phyloP scores from a whole-genome alignment of 2,329 filamentous ascomycete genomes.

The Pezicula carpinea region DNA sequence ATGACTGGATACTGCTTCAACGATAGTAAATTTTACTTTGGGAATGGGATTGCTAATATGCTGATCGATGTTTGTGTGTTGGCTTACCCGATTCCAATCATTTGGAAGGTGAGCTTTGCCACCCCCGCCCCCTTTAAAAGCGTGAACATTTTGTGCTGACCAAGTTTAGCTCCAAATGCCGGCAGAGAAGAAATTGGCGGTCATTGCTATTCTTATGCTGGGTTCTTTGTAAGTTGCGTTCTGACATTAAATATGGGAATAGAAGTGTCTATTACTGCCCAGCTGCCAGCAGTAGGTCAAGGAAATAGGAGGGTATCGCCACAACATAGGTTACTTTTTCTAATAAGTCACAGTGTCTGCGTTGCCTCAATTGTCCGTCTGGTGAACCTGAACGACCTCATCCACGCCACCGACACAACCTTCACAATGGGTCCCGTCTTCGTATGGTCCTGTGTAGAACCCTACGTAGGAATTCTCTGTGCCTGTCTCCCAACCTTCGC shows the following conservation, averaged over 20 bases:
- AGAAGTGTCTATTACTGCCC: too few relatives aligned
- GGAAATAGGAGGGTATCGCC: too few relatives aligned
- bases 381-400: constrained; percentile 22
- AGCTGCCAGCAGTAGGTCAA: too few relatives aligned
- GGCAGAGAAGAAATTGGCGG: constrained; percentile 22
- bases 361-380: constrained; percentile 27
- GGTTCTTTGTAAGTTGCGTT: constrained; percentile 25
- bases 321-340: too few relatives aligned
- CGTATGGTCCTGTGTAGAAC: constrained; percentile 31
- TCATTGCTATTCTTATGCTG: constrained; percentile 27
- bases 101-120: constrained; percentile 4
- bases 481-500: constrained; percentile 32
- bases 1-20: constrained; percentile 18
- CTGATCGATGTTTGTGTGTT: constrained; percentile 29
- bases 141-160: background rate
- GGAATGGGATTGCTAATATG: constrained; percentile 24
- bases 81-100: constrained; percentile 27
- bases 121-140: background rate
- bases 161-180: constrained; percentile 24
- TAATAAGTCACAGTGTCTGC: constrained; percentile 20
- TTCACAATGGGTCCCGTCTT: constrained; percentile 28
- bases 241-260: too few relatives aligned
- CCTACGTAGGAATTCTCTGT: constrained; percentile 32
- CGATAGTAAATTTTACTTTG: constrained; percentile 21
- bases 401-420: constrained; percentile 20